A percentile compares a stretch with the other conserved stretches of the same genome.
Conservation (phyloP, 495 filamentous ascomycete genomes). For the Cenococcum geophilum region DNA sequence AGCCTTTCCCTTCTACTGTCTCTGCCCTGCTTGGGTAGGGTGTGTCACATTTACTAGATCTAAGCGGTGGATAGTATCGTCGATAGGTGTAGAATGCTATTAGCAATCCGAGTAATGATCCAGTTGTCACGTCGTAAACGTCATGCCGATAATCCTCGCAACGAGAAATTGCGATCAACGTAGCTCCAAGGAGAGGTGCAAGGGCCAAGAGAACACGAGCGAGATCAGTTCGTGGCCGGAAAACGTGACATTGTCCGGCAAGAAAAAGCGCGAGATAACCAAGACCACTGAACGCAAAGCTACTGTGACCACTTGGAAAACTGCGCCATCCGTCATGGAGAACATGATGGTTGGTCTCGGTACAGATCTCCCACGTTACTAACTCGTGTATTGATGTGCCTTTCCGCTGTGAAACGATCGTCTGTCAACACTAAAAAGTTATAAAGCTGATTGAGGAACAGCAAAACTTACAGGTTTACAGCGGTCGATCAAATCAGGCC, state of each 20-base stretch:
- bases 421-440: neutral
- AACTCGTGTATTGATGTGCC: constrained; percentile 59
- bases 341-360: constrained; percentile 64
- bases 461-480: constrained; percentile 57
- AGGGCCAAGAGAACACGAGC: constrained; percentile 51
- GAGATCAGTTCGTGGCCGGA: constrained; percentile 68
- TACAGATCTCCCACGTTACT: constrained; percentile 73
- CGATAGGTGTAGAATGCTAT: constrained; percentile 81
- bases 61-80: constrained; percentile 56
- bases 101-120: constrained; percentile 63
- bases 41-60: constrained; percentile 46
- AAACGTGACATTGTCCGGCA: constrained; percentile 70
- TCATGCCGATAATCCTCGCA: constrained; percentile 94
- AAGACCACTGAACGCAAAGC: constrained; percentile 78
- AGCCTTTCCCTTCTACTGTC: constrained; percentile 8
- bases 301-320: constrained; percentile 85
- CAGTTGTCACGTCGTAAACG: constrained; percentile 80
- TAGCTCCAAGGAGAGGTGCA: constrained; percentile 68
- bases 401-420: neutral
- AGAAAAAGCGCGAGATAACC: constrained; percentile 78
- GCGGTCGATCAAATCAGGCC: constrained; percentile 84
- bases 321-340: constrained; percentile 91
- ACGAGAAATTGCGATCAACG: constrained; percentile 83
- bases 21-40: constrained; percentile 45
- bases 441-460: neutral